phyloP scores from a whole-genome alignment of 352 stramenopile genomes.

The Stramenopiles sp. region DNA sequence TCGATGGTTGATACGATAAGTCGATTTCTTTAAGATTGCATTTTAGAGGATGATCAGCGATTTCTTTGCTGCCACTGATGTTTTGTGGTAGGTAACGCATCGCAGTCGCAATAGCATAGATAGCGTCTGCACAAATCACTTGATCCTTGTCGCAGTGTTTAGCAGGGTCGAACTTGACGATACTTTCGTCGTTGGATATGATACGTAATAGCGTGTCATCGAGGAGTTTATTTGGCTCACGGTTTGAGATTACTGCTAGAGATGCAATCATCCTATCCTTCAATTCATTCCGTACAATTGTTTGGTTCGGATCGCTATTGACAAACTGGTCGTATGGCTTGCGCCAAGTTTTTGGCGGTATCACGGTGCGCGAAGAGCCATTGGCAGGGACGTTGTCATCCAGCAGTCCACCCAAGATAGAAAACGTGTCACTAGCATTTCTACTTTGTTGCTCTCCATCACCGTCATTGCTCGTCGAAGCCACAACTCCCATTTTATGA shows the following conservation, averaged over 20 bases:
- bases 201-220: neutral
- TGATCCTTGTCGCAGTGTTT: neutral
- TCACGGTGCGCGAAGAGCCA: neutral
- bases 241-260: neutral
- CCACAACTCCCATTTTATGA: too few species aligned
- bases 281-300: neutral
- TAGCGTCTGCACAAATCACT: neutral
- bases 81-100: neutral
- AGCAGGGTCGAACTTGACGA: neutral
- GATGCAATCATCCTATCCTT: neutral
- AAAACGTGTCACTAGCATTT: neutral
- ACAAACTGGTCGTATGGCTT: neutral
- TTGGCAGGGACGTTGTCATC: neutral
- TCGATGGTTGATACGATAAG: neutral
- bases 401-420: neutral
- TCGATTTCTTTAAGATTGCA: neutral
- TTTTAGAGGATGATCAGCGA: neutral
- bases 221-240: neutral
- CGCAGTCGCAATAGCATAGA: neutral
- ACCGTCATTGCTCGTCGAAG: too few species aligned
- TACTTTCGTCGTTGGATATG: neutral
- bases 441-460: too few species aligned
- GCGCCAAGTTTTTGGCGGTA: neutral
- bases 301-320: neutral
- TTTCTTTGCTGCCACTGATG: neutral